These are phyloP conservation scores for Fraxinus ornus DNA, from an alignment of 305 asterid species.

Conservation along the genomic window DNA sequence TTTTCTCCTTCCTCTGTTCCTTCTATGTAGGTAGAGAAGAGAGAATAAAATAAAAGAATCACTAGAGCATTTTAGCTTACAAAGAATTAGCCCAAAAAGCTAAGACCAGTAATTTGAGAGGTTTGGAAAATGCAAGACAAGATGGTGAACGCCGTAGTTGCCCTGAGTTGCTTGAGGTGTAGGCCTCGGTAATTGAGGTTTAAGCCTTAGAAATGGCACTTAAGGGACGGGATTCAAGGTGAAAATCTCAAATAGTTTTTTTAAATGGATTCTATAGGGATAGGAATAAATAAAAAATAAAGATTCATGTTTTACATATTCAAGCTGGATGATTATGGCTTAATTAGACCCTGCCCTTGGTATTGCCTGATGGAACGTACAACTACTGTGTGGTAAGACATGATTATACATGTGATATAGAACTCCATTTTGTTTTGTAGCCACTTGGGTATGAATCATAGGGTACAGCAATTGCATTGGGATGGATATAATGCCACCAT, in stretches of 20 bases:
- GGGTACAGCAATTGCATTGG: not conserved
- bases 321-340: not conserved
- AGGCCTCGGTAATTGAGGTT: not conserved
- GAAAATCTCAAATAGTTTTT: not conserved
- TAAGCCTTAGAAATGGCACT: not conserved
- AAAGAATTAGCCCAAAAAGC: not conserved
- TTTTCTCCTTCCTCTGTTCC: not conserved
- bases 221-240: not conserved
- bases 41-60: not conserved
- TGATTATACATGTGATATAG: not conserved
- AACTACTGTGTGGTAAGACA: not conserved
- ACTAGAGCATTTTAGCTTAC: not conserved
- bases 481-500: not conserved
- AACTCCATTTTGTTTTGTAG: not conserved
- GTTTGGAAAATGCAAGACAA: not conserved
- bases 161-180: not conserved
- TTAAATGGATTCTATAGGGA: not conserved
- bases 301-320: not conserved
- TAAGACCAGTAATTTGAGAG: not conserved
- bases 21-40: not conserved
- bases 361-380: not conserved
- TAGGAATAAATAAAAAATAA: not conserved
- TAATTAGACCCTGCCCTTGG: not conserved
- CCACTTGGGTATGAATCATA: not conserved
- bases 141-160: not conserved